These are phyloP conservation scores for Handroanthus guayacan DNA, from an alignment of 257 asterid genomes.

Conservation along the genomic window DNA sequence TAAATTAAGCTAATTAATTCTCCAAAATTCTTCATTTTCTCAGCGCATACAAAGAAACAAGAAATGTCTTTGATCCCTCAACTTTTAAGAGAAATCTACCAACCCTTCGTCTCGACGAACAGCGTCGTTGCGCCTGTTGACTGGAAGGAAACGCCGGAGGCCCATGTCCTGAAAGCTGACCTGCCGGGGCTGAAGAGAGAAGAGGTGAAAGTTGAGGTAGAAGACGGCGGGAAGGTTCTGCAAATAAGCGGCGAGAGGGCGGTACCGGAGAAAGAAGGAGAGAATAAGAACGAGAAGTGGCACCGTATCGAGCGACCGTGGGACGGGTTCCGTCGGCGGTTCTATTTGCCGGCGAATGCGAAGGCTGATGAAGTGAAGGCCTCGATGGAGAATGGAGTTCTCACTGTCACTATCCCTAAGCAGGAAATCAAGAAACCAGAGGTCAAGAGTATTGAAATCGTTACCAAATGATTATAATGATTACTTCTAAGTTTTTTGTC, in stretches of 20 bases:
- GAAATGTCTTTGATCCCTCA: conserved; percentile 30
- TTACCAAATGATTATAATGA: not conserved
- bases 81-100: conserved; percentile 6
- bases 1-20: not conserved
- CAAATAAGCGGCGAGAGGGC: conserved; percentile 26
- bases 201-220: conserved; percentile 30
- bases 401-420: conserved; percentile 31
- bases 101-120: not conserved
- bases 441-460: conserved; percentile 27
- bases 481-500: too few relatives aligned
- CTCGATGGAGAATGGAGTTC: conserved; percentile 31
- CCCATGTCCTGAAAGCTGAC: conserved; percentile 24
- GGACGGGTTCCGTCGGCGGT: conserved; percentile 19
- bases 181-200: conserved; percentile 29
- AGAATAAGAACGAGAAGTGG: conserved; percentile 29
- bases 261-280: not conserved
- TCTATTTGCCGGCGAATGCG: conserved; percentile 27
- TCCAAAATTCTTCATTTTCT: not conserved
- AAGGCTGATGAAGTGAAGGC: conserved; percentile 31
- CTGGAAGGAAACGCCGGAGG: conserved; percentile 24
- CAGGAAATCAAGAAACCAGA: conserved; percentile 27
- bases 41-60: not conserved
- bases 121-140: conserved; percentile 7
- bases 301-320: conserved; percentile 27
- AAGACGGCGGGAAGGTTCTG: conserved; percentile 26